Percentiles rank a stretch among this genome's conserved stretches.
These are phyloP conservation scores for Vigna reflexopilosa DNA, from an alignment of 306 rosid species.

Conservation along the genomic window DNA sequence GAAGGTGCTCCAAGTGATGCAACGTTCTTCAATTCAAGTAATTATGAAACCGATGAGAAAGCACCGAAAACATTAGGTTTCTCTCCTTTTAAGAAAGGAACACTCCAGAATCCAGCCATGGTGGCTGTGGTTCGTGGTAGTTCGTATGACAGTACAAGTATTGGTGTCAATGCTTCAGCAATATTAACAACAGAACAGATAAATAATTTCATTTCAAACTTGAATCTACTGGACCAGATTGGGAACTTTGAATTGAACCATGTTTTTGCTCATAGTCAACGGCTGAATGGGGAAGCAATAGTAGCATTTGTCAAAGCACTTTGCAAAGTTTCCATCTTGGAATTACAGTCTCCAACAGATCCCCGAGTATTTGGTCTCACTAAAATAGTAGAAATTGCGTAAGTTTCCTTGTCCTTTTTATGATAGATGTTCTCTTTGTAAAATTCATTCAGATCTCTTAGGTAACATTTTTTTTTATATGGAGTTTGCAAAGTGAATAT, in stretches of 20 bases:
- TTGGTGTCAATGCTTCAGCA: slow-evolving; percentile 75
- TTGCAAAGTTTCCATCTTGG: slow-evolving; percentile 90
- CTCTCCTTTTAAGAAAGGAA: slow-evolving; percentile 84
- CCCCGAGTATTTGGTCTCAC: slow-evolving; percentile 99
- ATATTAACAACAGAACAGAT: slow-evolving; percentile 93
- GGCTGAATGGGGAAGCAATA: slow-evolving; percentile 97
- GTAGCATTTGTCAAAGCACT: slow-evolving; percentile 97
- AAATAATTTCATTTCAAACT: slow-evolving; percentile 79
- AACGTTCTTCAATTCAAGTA: slow-evolving; percentile 77
- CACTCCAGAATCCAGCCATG: slow-evolving; percentile 92
- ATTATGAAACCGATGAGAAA: slow-evolving; percentile 77
- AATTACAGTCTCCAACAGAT: slow-evolving; percentile 98
- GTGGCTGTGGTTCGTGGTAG: slow-evolving; percentile 98
- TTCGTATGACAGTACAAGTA: slow-evolving; percentile 91
- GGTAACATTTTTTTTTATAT: neutral
- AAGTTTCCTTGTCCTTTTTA: slow-evolving; percentile 52
- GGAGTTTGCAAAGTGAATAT: slow-evolving; percentile 37
- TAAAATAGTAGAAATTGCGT: slow-evolving; percentile 97
- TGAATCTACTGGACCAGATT: slow-evolving; percentile 95
- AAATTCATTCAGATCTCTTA: slow-evolving; percentile 28
- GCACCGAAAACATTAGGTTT: slow-evolving; percentile 63
- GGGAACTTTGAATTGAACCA: slow-evolving; percentile 98
- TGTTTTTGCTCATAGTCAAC: slow-evolving; percentile 98
- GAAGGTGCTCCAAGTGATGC: slow-evolving; percentile 99
- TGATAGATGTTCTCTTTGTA: slow-evolving; percentile 31